Conservation (phyloP, 2,329 filamentous ascomycete genomes). For the Trichoderma endophyticum region DNA sequence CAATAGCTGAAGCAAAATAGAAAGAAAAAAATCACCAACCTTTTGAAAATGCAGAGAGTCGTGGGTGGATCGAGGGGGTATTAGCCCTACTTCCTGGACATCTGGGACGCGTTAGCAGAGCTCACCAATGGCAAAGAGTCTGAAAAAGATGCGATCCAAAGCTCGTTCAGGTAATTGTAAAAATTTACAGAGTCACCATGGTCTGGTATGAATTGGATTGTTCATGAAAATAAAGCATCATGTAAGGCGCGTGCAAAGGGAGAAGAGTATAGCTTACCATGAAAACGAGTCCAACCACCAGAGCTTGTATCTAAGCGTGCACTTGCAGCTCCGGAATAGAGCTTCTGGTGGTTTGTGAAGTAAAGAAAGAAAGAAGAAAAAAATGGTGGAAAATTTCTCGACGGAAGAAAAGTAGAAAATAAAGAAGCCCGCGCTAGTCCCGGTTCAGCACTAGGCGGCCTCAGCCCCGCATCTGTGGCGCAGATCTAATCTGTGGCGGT, state of each 20-base stretch:
- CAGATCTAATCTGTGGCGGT: conserved; percentile 34
- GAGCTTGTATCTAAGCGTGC: conserved; percentile 12
- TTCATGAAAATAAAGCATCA: conserved; percentile 45
- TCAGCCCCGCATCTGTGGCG: conserved; percentile 25
- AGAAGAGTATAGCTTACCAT: conserved; percentile 18
- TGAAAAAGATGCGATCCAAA: conserved; percentile 21
- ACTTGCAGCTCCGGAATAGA: conserved; percentile 23
- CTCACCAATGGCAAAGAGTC: neutral
- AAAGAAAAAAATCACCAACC: conserved; percentile 38
- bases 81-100: neutral
- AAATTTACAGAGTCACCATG: conserved; percentile 51
- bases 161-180: conserved; percentile 56
- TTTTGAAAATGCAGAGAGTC: conserved; percentile 35
- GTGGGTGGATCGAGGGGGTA: neutral
- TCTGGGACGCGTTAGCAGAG: conserved; percentile 22
- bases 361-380: conserved; percentile 22
- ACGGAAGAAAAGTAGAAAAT: conserved; percentile 23
- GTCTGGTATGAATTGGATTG: conserved; percentile 62
- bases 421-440: conserved; percentile 29
- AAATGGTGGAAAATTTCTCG: conserved; percentile 25
- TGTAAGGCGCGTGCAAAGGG: conserved; percentile 19
- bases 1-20: neutral
- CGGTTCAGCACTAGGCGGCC: conserved; percentile 18
- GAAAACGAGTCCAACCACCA: conserved; percentile 12
- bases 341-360: conserved; percentile 18